phyloP scores from a whole-genome alignment of 169 alveolate species.

The Eimeria falciformis region DNA sequence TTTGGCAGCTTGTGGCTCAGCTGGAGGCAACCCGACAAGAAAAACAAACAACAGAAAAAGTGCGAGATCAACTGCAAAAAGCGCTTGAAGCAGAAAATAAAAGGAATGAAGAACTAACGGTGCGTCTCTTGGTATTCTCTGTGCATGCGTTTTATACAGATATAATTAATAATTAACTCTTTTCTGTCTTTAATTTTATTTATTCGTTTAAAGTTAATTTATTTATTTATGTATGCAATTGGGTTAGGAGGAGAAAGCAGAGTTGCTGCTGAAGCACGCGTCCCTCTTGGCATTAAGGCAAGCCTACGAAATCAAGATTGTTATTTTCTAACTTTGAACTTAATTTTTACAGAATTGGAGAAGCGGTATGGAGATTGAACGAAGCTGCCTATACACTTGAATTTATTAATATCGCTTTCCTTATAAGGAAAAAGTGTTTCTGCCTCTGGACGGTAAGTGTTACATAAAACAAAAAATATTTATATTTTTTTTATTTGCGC shows the following conservation, averaged over 20 bases:
- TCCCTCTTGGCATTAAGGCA: not conserved
- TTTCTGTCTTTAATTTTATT: not conserved
- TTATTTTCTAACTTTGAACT: not conserved
- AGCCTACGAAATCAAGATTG: not conserved
- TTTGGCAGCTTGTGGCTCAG: not conserved
- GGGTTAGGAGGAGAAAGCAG: not conserved
- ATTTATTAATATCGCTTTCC: not conserved
- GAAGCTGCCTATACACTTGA: slow-evolving; percentile 51
- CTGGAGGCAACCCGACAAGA: not conserved
- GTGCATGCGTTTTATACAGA: not conserved
- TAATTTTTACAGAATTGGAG: not conserved
- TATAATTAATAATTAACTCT: not conserved
- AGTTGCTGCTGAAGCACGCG: not conserved
- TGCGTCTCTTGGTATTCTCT: not conserved
- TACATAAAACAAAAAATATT: not conserved
- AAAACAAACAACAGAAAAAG: not conserved
- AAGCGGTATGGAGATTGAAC: not conserved
- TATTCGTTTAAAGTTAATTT: not conserved
- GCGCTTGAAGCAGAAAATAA: not conserved
- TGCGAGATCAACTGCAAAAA: not conserved
- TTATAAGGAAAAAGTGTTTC: not conserved
- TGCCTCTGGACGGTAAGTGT: not conserved
- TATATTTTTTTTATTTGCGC: no score
- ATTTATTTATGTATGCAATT: not conserved
- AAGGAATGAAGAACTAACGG: not conserved